Conservation (phyloP, 129 eudicot genomes). For the Smallanthus sonchifolius region DNA sequence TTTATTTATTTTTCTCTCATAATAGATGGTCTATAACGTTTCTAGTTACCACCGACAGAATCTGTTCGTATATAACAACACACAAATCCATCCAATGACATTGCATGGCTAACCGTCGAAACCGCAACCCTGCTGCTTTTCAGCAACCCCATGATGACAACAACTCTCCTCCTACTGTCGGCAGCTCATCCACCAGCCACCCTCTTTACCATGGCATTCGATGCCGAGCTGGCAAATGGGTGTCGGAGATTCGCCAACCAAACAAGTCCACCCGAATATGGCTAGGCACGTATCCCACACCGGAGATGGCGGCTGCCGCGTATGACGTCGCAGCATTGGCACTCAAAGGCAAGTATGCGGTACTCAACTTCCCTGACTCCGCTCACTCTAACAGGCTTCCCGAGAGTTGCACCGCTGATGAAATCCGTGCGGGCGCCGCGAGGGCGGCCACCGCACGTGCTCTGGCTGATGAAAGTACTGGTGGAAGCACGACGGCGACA, state of each 20-base stretch:
- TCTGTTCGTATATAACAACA: background rate
- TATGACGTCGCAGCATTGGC: conserved; percentile 72
- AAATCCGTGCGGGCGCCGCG: conserved; percentile 55
- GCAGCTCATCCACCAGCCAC: conserved; percentile 37
- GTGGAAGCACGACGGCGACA: background rate
- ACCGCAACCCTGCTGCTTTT: conserved; percentile 7
- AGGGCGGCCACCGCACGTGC: conserved; percentile 27
- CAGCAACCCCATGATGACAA: conserved; percentile 20
- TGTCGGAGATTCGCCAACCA: conserved; percentile 45
- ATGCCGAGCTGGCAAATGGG: conserved; percentile 48
- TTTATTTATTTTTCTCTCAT: background rate
- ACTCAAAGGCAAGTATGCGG: conserved; percentile 49
- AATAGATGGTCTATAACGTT: background rate
- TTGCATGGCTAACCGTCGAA: conserved; percentile 28
- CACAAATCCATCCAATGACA: background rate
- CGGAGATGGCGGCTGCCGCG: conserved; percentile 57
- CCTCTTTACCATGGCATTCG: conserved; percentile 43
- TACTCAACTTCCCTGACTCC: conserved; percentile 53
- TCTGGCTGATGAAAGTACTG: background rate
- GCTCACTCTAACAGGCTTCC: conserved; percentile 26
- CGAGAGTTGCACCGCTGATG: conserved; percentile 39
- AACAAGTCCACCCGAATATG: conserved; percentile 40
- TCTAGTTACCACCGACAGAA: background rate
- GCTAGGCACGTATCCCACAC: conserved; percentile 46
- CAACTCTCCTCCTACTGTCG: conserved; percentile 18